Evolutionary conservation across 371 early-diverging fungal species (phyloP), one percentile per base, ranked within the genome.

Genomic region (Rhizopus microsporus): DNA sequence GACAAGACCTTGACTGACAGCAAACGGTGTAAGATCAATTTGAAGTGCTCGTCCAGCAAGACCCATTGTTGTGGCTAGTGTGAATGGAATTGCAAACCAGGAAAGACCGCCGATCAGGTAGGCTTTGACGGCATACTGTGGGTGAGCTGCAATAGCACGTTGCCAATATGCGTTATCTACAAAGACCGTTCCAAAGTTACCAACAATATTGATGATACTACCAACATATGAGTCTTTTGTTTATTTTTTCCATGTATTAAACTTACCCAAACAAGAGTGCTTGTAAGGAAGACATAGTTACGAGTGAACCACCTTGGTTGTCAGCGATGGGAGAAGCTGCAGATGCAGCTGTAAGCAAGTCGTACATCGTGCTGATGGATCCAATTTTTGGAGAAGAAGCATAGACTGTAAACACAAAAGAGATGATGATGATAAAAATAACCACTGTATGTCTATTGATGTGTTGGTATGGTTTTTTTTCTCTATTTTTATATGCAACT

Each of bases 11-110:
- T 87, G 81, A 32, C 74, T 77, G 51, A 88, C 85, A 17, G 73
- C 81, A 39, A 60, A 57, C 8, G 75, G 56, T 3, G 66, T 57
- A n/a, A 88, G 54, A 32, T 81, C 52, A 34, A 77, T 77, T 29
- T 85, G 77, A 31, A 88, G 74, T 0, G 88, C 88, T 23, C 88
- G 75, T 5, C 83, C 85, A 5, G 86, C 74, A 45, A 88, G 68
- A 9, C 88, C 88, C 64, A 88, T 80, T 0, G 87, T 86, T 0
- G 88, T 88, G 9, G 88, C 88, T 30, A 88, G 69, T 2, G 82
- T 80, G 63, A 86, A 88, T 0, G 88, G 88, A 59, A 88, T 88
- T 30, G 87, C 83, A 47, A 87, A 88, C 88, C 88, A 88, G 15
- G 80, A 61, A 34, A 88, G 72, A 13, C 88, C 88, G 33, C 88